phyloP scores from a whole-genome alignment of 2,329 filamentous ascomycete species.

The Leptographium flavum region DNA sequence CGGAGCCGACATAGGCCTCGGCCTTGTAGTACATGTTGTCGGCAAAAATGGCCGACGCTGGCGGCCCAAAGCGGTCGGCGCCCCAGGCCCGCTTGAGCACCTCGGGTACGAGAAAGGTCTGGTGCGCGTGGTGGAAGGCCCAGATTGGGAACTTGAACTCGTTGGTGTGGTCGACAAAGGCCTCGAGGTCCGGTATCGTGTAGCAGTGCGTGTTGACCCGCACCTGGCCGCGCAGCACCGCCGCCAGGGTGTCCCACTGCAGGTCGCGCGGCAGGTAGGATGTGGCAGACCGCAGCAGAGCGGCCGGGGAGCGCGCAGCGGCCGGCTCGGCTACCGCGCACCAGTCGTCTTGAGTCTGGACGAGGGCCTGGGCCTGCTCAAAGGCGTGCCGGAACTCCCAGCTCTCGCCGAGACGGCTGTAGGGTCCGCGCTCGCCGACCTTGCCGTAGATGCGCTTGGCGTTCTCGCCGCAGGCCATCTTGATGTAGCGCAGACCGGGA shows the following conservation, averaged over 20 bases:
- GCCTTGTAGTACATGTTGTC: slow-evolving; percentile 60
- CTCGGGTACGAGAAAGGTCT: slow-evolving; percentile 52
- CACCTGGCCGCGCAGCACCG: slow-evolving; percentile 51
- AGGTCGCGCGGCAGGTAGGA: slow-evolving; percentile 48
- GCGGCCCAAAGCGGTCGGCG: slow-evolving; percentile 10
- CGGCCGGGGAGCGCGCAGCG: slow-evolving; percentile 42
- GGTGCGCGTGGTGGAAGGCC: slow-evolving; percentile 57
- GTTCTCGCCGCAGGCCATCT: slow-evolving; percentile 65
- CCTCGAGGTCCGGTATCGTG: slow-evolving; percentile 53
- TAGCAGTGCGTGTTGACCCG: slow-evolving; percentile 61
- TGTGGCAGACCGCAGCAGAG: slow-evolving; percentile 32
- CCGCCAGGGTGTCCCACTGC: slow-evolving; percentile 47
- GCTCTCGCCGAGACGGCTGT: slow-evolving; percentile 52
- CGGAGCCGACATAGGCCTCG: slow-evolving; percentile 49
- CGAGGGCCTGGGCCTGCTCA: slow-evolving; percentile 42
- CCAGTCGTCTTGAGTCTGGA: slow-evolving; percentile 53
- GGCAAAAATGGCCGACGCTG: slow-evolving; percentile 32
- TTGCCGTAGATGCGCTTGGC: slow-evolving; percentile 47
- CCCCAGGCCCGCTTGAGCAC: slow-evolving; percentile 44
- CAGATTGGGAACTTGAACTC: slow-evolving; percentile 55
- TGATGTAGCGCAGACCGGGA: slow-evolving; percentile 52
- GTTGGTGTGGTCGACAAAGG: slow-evolving; percentile 55
- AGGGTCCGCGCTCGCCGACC: slow-evolving; percentile 36
- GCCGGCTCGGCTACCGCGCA: slow-evolving; percentile 33
- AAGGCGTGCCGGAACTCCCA: slow-evolving; percentile 56